Conservation (phyloP, 768 basidiomycete genomes). For the Lyophyllum shimeji region DNA sequence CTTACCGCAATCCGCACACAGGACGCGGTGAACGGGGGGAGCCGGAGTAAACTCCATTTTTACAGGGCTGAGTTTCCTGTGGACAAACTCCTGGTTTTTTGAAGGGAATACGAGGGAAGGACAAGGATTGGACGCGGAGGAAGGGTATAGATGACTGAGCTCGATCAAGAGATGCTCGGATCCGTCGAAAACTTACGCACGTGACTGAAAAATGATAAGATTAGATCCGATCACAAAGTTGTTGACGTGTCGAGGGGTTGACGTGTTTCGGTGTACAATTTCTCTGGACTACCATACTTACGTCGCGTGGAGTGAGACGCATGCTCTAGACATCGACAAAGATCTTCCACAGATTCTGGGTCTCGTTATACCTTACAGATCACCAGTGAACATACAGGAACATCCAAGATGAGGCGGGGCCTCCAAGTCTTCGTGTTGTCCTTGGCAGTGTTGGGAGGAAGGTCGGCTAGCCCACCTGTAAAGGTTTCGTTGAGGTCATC, state of each 20-base stretch:
- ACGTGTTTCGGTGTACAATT: not conserved
- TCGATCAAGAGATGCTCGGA: not conserved
- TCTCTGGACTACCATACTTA: not conserved
- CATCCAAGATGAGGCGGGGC: conserved; percentile 14
- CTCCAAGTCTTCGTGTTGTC: conserved; percentile 17
- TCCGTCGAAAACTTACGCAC: conserved; percentile 13
- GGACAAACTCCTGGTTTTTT: not conserved
- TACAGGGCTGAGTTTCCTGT: not conserved
- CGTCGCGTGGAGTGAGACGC: too few relatives aligned
- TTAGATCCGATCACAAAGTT: conserved; percentile 10
- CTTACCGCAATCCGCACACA: conserved; percentile 88
- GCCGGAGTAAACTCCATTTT: conserved; percentile 78
- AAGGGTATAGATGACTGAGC: conserved; percentile 12
- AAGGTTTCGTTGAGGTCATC: conserved; percentile 61
- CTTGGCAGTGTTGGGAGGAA: conserved; percentile 11
- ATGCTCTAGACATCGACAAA: not conserved
- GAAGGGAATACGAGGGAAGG: not conserved
- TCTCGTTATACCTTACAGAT: not conserved
- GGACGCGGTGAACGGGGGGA: conserved; percentile 76
- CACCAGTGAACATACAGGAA: not conserved
- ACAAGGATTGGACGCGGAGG: not conserved
- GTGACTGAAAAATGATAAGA: conserved; percentile 10
- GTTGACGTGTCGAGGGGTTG: conserved; percentile 14
- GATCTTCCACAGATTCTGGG: not conserved
- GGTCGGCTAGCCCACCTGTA: conserved; percentile 42